A percentile compares a stretch with the other conserved stretches of the same genome.
phyloP scores from a whole-genome alignment of 2,329 filamentous ascomycete genomes.

The Piedraia hortae region DNA sequence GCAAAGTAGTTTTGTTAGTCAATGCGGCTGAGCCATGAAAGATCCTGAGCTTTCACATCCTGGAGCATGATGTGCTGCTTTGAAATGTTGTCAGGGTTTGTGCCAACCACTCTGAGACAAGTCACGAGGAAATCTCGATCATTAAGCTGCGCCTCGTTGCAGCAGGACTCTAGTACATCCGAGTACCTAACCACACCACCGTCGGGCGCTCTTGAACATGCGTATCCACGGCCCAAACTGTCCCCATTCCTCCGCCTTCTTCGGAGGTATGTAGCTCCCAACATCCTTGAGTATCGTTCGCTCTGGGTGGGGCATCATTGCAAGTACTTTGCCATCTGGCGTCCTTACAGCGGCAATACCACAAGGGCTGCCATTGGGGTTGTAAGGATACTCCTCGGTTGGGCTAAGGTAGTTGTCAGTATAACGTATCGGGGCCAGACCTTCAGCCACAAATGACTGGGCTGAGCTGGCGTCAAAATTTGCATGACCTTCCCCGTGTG shows the following conservation, averaged over 20 bases:
- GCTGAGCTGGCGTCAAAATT: conserved; percentile 18
- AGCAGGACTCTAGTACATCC: too few relatives aligned
- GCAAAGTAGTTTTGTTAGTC: too few relatives aligned
- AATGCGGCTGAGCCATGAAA: too few relatives aligned
- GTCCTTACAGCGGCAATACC: conserved; percentile 61
- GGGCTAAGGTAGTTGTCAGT: conserved; percentile 53
- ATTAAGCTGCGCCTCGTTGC: too few relatives aligned
- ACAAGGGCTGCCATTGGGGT: conserved; percentile 61
- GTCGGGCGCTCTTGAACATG: conserved; percentile 64
- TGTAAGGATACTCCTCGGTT: conserved; percentile 66
- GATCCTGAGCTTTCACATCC: too few relatives aligned
- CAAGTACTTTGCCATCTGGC: conserved; percentile 51
- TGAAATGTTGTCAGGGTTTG: too few relatives aligned
- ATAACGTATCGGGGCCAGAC: conserved; percentile 54
- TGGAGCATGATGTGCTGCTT: too few relatives aligned
- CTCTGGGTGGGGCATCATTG: conserved; percentile 85
- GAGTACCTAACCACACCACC: conserved; percentile 34
- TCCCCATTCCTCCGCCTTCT: conserved; percentile 37
- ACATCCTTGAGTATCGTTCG: conserved; percentile 61
- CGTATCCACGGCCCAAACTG: conserved; percentile 64
- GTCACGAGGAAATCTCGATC: too few relatives aligned
- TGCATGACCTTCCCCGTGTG: conserved; percentile 76
- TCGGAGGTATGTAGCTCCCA: conserved; percentile 46
- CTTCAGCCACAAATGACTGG: conserved; percentile 30
- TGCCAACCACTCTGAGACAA: too few relatives aligned